Base-by-base conservation (phyloP, 371 early-diverging fungal genomes). In the Circinella minor region DNA sequence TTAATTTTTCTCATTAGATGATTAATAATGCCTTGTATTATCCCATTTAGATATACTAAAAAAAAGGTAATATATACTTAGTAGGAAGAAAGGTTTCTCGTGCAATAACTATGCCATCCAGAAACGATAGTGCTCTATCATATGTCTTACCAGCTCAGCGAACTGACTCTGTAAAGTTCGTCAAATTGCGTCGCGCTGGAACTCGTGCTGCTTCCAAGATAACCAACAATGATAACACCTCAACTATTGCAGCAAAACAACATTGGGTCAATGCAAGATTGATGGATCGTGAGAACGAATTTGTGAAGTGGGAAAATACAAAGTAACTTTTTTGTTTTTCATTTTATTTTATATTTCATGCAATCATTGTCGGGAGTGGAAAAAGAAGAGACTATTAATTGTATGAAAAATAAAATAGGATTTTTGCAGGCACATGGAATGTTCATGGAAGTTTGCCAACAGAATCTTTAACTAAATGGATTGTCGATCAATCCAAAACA, bases 361-460 rank as follows among this genome's bases (percentile, higher is more conserved):
- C 48, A 11, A 3, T 43, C 9, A 9, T 6, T 3, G 43, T 9
- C 11, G 9, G 43, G 43, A 11, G 3, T 43, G 43, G 11, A 43
- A 43, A 43, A 43, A 43, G 11, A 11, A 43, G 27, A 27, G 27
- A 27, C 2, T 1, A 27, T 27, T 27, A 27, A 27, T 27, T 27
- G 27, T 27, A 27, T 27, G 27, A 27, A 27, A 27, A 27, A 0
- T 2, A 2, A 27, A 27, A 27, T 27, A 39, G 10, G 36, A 37
- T 92, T 3, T 94, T 95, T 79, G 87, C 91, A 1, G 96, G 96
- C 1, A 94, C 97, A 0, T 97, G 95, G 94, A 97, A 97, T 71
- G 95, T 96, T 17, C 95, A 95, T 77, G 96, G 95, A 11, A 86
- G 85, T 34, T 71, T 81, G 13, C 88, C 93, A 1, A 79, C 87